Evolutionary conservation across 2,329 filamentous ascomycete species (phyloP).

Genomic region (Aspergillus caelatus): DNA sequence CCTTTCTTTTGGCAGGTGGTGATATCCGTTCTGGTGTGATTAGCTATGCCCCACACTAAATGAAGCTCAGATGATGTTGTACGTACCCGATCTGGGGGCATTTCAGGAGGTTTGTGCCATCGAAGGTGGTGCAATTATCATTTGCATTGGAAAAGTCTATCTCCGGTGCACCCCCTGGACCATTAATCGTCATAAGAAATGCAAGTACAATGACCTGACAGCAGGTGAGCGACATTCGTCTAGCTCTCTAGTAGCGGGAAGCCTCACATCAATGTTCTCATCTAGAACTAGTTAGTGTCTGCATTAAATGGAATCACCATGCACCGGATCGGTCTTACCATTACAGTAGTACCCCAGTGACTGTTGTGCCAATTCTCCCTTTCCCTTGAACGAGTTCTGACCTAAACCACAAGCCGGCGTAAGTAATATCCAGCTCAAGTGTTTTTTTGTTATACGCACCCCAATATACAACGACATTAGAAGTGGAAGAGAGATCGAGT

Average conservation of each 20-base stretch:
- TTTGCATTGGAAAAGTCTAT: slow-evolving; percentile 68
- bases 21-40: slow-evolving; percentile 47
- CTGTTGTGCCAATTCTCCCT: slow-evolving; percentile 54
- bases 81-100: slow-evolving; percentile 68
- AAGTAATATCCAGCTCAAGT: not conserved
- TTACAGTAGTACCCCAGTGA: slow-evolving; percentile 62
- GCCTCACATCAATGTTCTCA: slow-evolving; percentile 28
- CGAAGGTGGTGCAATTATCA: slow-evolving; percentile 63
- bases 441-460: slow-evolving; percentile 35
- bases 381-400: slow-evolving; percentile 63
- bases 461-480: slow-evolving; percentile 70
- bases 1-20: slow-evolving; percentile 63
- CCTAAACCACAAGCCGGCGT: slow-evolving; percentile 32
- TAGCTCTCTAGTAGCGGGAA: not conserved
- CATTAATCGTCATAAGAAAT: slow-evolving; percentile 63
- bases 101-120: slow-evolving; percentile 59
- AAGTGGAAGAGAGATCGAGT: slow-evolving; percentile 48
- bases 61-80: not conserved
- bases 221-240: slow-evolving; percentile 15
- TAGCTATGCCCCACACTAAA: not conserved
- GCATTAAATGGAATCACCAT: not conserved
- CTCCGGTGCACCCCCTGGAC: slow-evolving; percentile 51
- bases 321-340: slow-evolving; percentile 44
- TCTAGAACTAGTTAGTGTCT: slow-evolving; percentile 27
- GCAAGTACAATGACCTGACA: slow-evolving; percentile 64